Conservation (phyloP, 495 filamentous ascomycete genomes). For the Podospora tetraspora region DNA sequence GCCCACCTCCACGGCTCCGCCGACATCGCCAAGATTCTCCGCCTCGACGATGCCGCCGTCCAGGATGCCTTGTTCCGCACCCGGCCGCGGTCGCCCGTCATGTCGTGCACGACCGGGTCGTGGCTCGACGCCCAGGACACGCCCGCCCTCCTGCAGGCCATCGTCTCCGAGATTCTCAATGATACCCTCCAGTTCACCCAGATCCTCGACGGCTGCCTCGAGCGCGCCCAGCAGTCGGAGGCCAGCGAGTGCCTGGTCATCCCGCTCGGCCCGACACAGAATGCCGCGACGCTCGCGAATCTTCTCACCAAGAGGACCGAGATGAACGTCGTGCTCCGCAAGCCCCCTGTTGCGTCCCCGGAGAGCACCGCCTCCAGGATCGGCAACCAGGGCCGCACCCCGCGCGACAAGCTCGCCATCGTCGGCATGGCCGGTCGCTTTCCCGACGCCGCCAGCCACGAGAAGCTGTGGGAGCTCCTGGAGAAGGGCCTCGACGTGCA, state of each 20-base stretch:
- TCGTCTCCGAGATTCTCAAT: slow-evolving; percentile 56
- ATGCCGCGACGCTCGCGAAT: slow-evolving; percentile 39
- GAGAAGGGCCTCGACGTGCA: slow-evolving; percentile 60
- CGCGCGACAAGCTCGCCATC: slow-evolving; percentile 56
- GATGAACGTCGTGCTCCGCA: slow-evolving; percentile 37
- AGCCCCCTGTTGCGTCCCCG: slow-evolving; percentile 28
- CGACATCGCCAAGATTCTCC: slow-evolving; percentile 58
- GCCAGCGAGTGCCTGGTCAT: slow-evolving; percentile 45
- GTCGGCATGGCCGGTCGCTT: slow-evolving; percentile 75
- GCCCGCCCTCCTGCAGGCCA: slow-evolving; percentile 43
- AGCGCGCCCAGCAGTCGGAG: slow-evolving; percentile 33
- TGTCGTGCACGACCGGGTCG: slow-evolving; percentile 53
- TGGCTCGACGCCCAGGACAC: slow-evolving; percentile 42
- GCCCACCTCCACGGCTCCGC: slow-evolving; percentile 59
- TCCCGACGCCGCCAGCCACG: slow-evolving; percentile 59
- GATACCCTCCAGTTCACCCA: slow-evolving; percentile 54
- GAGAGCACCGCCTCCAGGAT: slow-evolving; percentile 31
- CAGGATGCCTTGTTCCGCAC: slow-evolving; percentile 40
- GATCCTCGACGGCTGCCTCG: slow-evolving; percentile 50
- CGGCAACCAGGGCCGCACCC: slow-evolving; percentile 40
- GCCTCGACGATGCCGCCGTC: slow-evolving; percentile 35
- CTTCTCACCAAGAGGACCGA: slow-evolving; percentile 36
- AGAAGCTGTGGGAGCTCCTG: slow-evolving; percentile 67
- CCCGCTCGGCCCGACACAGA: slow-evolving; percentile 49
- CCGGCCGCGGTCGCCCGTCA: slow-evolving; percentile 49